Conservation (phyloP, 2,329 filamentous ascomycete species). For the Ophiostoma ulmi region DNA sequence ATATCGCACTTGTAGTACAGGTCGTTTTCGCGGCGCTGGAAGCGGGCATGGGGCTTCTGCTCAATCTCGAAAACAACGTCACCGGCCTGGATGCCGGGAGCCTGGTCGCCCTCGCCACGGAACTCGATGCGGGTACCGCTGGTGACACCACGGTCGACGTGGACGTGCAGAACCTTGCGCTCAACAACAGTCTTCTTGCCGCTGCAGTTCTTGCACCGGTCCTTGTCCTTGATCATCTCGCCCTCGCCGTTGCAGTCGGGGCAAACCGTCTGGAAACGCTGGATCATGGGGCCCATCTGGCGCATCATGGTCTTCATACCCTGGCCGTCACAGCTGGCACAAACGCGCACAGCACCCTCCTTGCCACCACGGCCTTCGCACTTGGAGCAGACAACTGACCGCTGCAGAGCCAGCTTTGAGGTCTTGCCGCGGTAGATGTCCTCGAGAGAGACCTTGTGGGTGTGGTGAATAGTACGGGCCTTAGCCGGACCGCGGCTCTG, state of each 20-base stretch:
- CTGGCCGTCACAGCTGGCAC: slow-evolving; percentile 80
- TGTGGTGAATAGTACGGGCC: slow-evolving; percentile 94
- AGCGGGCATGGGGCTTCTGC: slow-evolving; percentile 94
- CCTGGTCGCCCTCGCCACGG: slow-evolving; percentile 91
- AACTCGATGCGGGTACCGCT: slow-evolving; percentile 96
- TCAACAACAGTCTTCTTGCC: slow-evolving; percentile 98
- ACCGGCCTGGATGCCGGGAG: slow-evolving; percentile 85
- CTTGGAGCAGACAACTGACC: slow-evolving; percentile 92
- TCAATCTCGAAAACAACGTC: slow-evolving; percentile 99
- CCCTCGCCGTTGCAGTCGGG: slow-evolving; percentile 97
- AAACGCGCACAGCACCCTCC: slow-evolving; percentile 94
- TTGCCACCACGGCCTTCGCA: slow-evolving; percentile 94
- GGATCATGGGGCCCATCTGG: slow-evolving; percentile 99
- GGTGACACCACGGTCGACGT: slow-evolving; percentile 90
- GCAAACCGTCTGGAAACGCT: slow-evolving; percentile 98
- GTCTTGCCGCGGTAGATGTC: slow-evolving; percentile 98
- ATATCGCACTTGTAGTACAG: slow-evolving; percentile 93
- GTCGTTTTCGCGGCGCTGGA: slow-evolving; percentile 94
- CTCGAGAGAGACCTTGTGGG: slow-evolving; percentile 95
- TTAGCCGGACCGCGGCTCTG: slow-evolving; percentile 74
- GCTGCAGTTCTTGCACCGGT: slow-evolving; percentile 91
- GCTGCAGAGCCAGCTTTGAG: slow-evolving; percentile 93
- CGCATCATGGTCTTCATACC: slow-evolving; percentile 99
- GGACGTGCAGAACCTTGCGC: slow-evolving; percentile 95
- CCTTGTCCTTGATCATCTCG: slow-evolving; percentile 93